Evolutionary conservation across 2,329 filamentous ascomycete genomes (phyloP).

Genomic region (Xylariaceae sp.): DNA sequence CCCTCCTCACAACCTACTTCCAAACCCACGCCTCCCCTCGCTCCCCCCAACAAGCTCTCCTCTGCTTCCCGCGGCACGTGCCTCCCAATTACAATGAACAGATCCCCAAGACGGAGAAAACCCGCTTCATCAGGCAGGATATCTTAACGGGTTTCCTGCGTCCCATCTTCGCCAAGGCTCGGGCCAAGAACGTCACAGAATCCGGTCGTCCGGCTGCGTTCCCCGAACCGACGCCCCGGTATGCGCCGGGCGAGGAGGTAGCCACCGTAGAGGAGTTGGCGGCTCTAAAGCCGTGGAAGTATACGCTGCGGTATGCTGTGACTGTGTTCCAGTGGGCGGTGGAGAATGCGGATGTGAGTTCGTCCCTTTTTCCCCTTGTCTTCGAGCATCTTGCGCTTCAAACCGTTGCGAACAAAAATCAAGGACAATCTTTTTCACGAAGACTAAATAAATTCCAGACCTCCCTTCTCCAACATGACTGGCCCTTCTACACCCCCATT

Average conservation of each 20-base stretch:
- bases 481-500: slow-evolving; percentile 65
- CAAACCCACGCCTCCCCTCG: neutral
- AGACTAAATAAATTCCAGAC: slow-evolving; percentile 1
- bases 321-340: slow-evolving; percentile 60
- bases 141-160: slow-evolving; percentile 61
- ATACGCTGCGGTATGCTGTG: slow-evolving; percentile 44
- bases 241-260: slow-evolving; percentile 31
- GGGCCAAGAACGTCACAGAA: slow-evolving; percentile 48
- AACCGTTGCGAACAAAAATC: neutral
- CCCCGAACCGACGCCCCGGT: slow-evolving; percentile 35
- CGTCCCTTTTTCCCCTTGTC: neutral
- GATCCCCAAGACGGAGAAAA: neutral
- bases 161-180: slow-evolving; percentile 58
- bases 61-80: too few species aligned
- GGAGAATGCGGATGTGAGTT: slow-evolving; percentile 42
- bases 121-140: slow-evolving; percentile 45
- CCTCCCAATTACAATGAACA: neutral
- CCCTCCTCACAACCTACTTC: slow-evolving; percentile 20
- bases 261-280: slow-evolving; percentile 32
- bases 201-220: slow-evolving; percentile 52
- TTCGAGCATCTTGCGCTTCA: too few species aligned
- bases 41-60: neutral
- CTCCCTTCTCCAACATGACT: slow-evolving; percentile 49
- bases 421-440: too few species aligned
- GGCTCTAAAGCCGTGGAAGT: slow-evolving; percentile 57